phyloP scores from a whole-genome alignment of 2,329 filamentous ascomycete genomes.

The Ophiostoma triangulosporum region DNA sequence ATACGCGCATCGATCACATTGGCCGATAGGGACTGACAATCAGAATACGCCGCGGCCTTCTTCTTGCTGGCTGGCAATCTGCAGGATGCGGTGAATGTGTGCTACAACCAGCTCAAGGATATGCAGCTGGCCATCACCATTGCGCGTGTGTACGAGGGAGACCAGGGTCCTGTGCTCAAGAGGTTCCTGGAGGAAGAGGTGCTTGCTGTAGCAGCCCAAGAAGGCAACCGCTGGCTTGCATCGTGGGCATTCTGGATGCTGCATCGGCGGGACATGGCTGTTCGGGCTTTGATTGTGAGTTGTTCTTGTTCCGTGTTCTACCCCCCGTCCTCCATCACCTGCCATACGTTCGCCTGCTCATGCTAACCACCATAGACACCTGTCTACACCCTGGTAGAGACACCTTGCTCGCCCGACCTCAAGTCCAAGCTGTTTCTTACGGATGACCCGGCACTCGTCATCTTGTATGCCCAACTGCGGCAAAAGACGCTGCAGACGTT shows the following conservation, averaged over 20 bases:
- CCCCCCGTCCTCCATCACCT: not conserved
- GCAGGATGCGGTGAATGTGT: slow-evolving; percentile 73
- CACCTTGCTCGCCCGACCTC: slow-evolving; percentile 53
- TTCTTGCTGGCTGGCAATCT: slow-evolving; percentile 82
- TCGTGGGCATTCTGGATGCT: slow-evolving; percentile 96
- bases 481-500: slow-evolving; percentile 72
- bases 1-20: no score
- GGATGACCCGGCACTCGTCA: slow-evolving; percentile 79
- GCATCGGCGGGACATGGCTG: slow-evolving; percentile 66
- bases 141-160: slow-evolving; percentile 76
- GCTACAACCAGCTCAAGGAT: slow-evolving; percentile 76
- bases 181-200: slow-evolving; percentile 69
- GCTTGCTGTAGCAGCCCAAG: slow-evolving; percentile 59
- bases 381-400: slow-evolving; percentile 59
- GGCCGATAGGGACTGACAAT: not conserved
- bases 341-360: not conserved
- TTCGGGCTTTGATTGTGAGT: slow-evolving; percentile 66
- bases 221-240: slow-evolving; percentile 85
- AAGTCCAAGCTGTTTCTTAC: slow-evolving; percentile 70
- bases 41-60: slow-evolving; percentile 89
- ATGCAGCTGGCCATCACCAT: slow-evolving; percentile 82
- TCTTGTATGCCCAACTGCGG: slow-evolving; percentile 76
- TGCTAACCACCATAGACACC: slow-evolving; percentile 36
- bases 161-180: slow-evolving; percentile 59
- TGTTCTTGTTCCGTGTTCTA: not conserved